Evolutionary conservation across 2,329 filamentous ascomycete species (phyloP).

Genomic region (Xylariaceae sp.): DNA sequence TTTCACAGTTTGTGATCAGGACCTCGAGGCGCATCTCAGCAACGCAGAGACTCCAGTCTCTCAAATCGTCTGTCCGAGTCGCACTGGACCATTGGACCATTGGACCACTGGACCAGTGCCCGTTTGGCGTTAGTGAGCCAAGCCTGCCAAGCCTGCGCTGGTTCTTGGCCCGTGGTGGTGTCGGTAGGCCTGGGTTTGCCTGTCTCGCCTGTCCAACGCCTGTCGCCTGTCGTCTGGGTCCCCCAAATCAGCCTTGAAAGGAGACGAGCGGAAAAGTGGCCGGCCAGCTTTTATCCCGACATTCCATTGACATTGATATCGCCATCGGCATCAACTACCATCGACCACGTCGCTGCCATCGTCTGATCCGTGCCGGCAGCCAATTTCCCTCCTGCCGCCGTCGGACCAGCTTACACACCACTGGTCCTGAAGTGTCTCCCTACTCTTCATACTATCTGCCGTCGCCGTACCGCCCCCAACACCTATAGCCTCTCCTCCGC

Average conservation of each 20-base stretch:
- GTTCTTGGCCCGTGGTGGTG: conserved; percentile 1
- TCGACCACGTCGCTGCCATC: neutral
- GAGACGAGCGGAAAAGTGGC: conserved; percentile 14
- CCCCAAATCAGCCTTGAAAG: conserved; percentile 15
- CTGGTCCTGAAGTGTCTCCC: neutral
- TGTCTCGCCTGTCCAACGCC: too few relatives aligned
- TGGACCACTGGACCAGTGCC: too few relatives aligned
- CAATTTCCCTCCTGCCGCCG: conserved; percentile 1
- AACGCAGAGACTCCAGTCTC: too few relatives aligned
- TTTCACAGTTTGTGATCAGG: too few relatives aligned
- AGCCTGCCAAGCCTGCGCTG: too few relatives aligned
- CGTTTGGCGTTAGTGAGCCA: too few relatives aligned
- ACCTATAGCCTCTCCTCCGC: neutral
- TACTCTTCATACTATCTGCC: conserved; percentile 8
- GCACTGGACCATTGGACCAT: too few relatives aligned
- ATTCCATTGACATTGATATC: conserved; percentile 5
- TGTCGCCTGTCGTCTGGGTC: too few relatives aligned
- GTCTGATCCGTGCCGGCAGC: neutral
- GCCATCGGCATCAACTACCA: neutral
- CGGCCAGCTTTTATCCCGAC: conserved; percentile 11
- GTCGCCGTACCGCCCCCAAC: conserved; percentile 1
- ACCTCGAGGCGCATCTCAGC: too few relatives aligned
- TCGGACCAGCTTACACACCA: conserved; percentile 4
- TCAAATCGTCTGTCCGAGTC: too few relatives aligned
- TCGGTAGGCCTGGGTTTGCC: conserved; percentile 6